Evolutionary conservation across 2,329 filamentous ascomycete genomes (phyloP).

Genomic region (Botrytis porri): DNA sequence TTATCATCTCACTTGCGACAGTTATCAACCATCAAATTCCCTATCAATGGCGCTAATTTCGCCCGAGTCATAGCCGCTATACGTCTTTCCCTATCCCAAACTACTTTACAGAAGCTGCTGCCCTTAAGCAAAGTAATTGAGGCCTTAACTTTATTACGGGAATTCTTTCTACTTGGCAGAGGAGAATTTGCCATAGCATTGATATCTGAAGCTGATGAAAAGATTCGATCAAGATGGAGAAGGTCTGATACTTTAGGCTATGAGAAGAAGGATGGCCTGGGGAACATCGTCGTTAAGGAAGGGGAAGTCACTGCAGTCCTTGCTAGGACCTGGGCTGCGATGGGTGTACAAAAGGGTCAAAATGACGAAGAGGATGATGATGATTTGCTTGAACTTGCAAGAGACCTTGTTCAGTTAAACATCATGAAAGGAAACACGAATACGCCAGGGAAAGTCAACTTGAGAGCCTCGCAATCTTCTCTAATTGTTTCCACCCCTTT

Average conservation of each 20-base stretch:
- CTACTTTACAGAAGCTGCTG: slow-evolving; percentile 76
- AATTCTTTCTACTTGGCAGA: slow-evolving; percentile 82
- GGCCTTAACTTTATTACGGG: slow-evolving; percentile 71
- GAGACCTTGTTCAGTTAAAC: slow-evolving; percentile 68
- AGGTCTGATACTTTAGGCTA: slow-evolving; percentile 57
- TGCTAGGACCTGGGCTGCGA: slow-evolving; percentile 71
- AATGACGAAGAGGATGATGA: slow-evolving; percentile 69
- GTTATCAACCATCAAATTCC: slow-evolving; percentile 66
- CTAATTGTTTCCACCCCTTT: slow-evolving; percentile 55
- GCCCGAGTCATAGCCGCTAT: slow-evolving; percentile 72
- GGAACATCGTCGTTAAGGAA: slow-evolving; percentile 73
- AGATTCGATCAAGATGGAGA: slow-evolving; percentile 70
- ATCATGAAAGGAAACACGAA: slow-evolving; percentile 49
- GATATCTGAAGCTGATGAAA: slow-evolving; percentile 79
- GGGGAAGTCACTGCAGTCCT: slow-evolving; percentile 79
- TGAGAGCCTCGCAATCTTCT: slow-evolving; percentile 28
- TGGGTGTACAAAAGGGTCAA: slow-evolving; percentile 70
- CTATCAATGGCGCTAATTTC: slow-evolving; percentile 69
- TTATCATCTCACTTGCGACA: slow-evolving; percentile 66
- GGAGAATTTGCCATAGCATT: slow-evolving; percentile 90
- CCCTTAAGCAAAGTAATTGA: slow-evolving; percentile 75
- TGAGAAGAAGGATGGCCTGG: slow-evolving; percentile 57
- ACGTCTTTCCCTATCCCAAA: slow-evolving; percentile 76
- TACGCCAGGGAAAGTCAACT: slow-evolving; percentile 38
- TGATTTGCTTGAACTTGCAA: slow-evolving; percentile 78